Evolutionary conservation across 2,329 filamentous ascomycete genomes (phyloP), one percentile per base, ranked within the genome.

Genomic region (Sporothrix schenckii): DNA sequence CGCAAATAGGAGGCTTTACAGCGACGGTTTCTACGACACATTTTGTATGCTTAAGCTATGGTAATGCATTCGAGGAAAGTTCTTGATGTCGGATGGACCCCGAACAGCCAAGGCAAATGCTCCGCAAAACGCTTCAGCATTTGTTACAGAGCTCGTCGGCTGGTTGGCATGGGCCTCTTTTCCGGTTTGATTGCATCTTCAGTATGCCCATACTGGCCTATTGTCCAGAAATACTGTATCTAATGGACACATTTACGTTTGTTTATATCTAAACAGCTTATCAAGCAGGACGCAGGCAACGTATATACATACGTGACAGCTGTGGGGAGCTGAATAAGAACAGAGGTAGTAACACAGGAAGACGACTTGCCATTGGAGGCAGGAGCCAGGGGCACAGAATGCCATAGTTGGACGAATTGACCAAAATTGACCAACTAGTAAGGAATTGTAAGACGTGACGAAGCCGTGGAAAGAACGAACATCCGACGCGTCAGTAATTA

Each of bases 21-120:
- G 63, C 63, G 63, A 66, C 63, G 24, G 63, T 66, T 66, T 66
- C 63, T 11, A 66, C 63, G 63, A 66, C 63, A 14, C 7, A 13
- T 11, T 44, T 13, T 39, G 7, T 24, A 11, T 47, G 41, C 49
- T 34, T 34, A 1, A 4, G 6, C 1, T 34, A 7, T 34, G 34
- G 34, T 34, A 34, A 34, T 4, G 7, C 34, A 9, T 9, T 34
- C 34, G 34, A 34, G 34, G 6, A 6, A 34, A 7, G 34, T 34
- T 34, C 34, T 39, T 11, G 13, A 9, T 14, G 39, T 39, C 34
- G 30, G 34, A 39, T 14, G 39, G 11, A n/a, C 34, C 19, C n/a
- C 34, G 39, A n/a, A 49, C 24, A 49, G 27, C 63, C 63, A 30
- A 49, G 24, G 27, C 7, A 52, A 34, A 39, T 53, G 60, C 14